Conservation (phyloP, 2,329 filamentous ascomycete genomes). For the Penicillium olsonii region DNA sequence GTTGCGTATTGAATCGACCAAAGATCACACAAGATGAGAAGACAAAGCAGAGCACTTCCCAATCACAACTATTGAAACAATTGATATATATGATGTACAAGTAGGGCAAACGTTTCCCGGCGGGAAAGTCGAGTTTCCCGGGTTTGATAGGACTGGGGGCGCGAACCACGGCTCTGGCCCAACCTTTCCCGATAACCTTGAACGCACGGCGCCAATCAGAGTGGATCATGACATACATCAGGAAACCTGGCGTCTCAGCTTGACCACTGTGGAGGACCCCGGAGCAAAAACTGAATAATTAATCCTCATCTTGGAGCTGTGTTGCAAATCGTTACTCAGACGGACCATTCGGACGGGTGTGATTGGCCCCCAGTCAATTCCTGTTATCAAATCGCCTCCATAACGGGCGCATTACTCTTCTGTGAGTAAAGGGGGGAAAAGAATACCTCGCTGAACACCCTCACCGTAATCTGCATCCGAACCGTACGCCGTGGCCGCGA, state of each 20-base stretch:
- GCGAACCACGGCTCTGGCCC: conserved; percentile 24
- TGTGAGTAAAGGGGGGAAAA: conserved; percentile 54
- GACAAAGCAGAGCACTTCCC: conserved; percentile 1
- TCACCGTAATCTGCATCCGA: conserved; percentile 71
- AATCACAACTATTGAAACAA: conserved; percentile 16
- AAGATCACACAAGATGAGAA: conserved; percentile 5
- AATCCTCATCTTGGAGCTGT: conserved; percentile 17
- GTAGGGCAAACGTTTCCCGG: conserved; percentile 30
- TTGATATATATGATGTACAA: conserved; percentile 34
- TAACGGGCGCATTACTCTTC: conserved; percentile 32
- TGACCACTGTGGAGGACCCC: conserved; percentile 19
- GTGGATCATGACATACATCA: conserved; percentile 22
- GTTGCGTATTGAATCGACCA: conserved; percentile 9
- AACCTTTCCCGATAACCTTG: conserved; percentile 36
- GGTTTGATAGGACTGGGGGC: conserved; percentile 17
- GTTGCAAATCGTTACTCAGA: conserved; percentile 21
- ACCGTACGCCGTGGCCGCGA: conserved; percentile 63
- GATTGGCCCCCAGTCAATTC: conserved; percentile 25
- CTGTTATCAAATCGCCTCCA: conserved; percentile 31
- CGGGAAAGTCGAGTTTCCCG: conserved; percentile 40
- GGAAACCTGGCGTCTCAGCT: conserved; percentile 26
- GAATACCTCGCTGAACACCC: conserved; percentile 45
- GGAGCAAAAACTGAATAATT: conserved; percentile 18
- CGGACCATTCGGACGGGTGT: conserved; percentile 9
- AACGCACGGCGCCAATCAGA: conserved; percentile 20